A percentile compares a stretch with the other conserved stretches of the same genome.
Conservation (phyloP, 2,329 filamentous ascomycete species). For the Scleromitrula shiraiana region DNA sequence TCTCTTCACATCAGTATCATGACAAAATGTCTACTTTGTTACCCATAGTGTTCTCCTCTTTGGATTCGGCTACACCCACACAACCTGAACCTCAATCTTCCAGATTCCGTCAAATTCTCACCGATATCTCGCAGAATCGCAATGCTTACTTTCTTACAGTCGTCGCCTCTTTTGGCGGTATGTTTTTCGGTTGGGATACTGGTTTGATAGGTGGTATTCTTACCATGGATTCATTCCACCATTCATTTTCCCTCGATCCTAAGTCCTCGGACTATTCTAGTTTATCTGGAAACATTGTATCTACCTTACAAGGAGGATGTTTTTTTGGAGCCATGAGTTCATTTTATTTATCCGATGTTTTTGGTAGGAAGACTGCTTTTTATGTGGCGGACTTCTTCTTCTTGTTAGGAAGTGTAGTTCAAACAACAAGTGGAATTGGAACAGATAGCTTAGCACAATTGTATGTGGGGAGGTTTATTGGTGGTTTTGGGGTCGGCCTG, state of each 20-base stretch:
- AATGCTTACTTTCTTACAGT: conserved; percentile 10
- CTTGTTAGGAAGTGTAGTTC: conserved; percentile 6
- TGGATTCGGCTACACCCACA: not conserved
- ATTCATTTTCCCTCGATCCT: conserved; percentile 13
- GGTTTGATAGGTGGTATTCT: conserved; percentile 68
- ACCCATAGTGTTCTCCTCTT: not conserved
- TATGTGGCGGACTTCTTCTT: conserved; percentile 10
- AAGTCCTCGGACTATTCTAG: not conserved
- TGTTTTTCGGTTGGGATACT: conserved; percentile 55
- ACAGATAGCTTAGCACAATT: conserved; percentile 8
- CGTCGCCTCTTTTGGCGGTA: conserved; percentile 54
- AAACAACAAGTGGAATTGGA: conserved; percentile 7
- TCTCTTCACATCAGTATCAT: too few species aligned
- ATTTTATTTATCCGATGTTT: conserved; percentile 27
- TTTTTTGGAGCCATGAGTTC: conserved; percentile 53
- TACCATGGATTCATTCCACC: conserved; percentile 53
- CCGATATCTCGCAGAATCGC: conserved; percentile 1
- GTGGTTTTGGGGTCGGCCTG: conserved; percentile 12
- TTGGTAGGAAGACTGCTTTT: conserved; percentile 12
- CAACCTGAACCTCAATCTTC: conserved; percentile 39
- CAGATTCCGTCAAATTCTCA: conserved; percentile 1
- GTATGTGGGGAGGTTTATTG: conserved; percentile 11
- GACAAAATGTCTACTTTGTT: too few species aligned
- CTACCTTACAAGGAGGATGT: conserved; percentile 58
- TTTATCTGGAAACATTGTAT: conserved; percentile 39